Base-by-base conservation (phyloP, 768 basidiomycete genomes). In the Leucogyrophana mollusca region DNA sequence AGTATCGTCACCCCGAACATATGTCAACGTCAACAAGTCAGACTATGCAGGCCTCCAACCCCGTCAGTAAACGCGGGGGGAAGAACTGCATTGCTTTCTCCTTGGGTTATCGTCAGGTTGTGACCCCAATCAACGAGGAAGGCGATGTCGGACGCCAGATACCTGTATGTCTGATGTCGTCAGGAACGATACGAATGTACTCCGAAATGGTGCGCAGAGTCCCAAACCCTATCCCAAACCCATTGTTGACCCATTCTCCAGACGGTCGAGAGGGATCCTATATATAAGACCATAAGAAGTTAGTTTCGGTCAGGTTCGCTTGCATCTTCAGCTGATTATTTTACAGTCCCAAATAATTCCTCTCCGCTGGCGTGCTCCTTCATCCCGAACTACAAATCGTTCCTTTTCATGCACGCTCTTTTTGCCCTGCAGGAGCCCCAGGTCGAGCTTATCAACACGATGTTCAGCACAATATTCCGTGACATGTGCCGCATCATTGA, bases 41-140 rank as follows among this genome's bases (percentile, higher is more conserved):
- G 22, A 40, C 43, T 1, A 51, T 60, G 51, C 34, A 40, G 21
- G 45, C 51, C 7, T 56, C 52, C 0, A 47, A 38, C 35, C 51
- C 53, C 2, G 30, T 50, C 8, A 48, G 27, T 33, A 27, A 40
- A 4, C 40, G 40, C 14, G 43, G 53, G 2, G 56, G 56, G 37
- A 52, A 42, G 47, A 58, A 53, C 24, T 54, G 50, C 24, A 47
- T 58, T 37, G 40, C 53, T 34, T 60, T 58, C 34, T 60, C 59
- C 4, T 59, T 61, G 13, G 50, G 48, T 4, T 38, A 50, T 34
- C 46, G 20, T 2, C 47, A 49, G 46, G 36, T 58, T 5, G 41
- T 56, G 11, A 49, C 52, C 10, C 27, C 48, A 9, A 6, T 54
- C 4, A 39, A 43, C 21, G 45, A 40, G 0, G 42, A 58, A 3